Evolutionary conservation across 176 grass and related monocot species (phyloP), one percentile per base, ranked within the genome.

Genomic region (Aegilops longissima): DNA sequence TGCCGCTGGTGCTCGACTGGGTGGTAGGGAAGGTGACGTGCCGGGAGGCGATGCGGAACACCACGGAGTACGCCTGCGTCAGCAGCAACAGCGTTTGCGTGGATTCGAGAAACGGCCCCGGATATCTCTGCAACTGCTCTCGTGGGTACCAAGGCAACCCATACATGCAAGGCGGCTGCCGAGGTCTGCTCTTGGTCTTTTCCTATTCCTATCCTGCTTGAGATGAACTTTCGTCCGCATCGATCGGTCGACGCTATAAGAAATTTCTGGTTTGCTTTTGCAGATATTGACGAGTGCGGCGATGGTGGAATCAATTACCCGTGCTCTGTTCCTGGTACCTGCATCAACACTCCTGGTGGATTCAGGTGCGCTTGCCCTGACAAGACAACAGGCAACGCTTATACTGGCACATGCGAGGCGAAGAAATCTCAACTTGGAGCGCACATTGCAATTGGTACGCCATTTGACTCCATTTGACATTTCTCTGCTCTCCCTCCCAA

Each of bases 201-300:
- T 13, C 20, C 42, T 45, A 45, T 23, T 72, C 69, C 5, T 40
- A 12, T 72, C 69, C 5, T 40, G 6, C 39, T 29, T 33, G 42
- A 0, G 20, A 47, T 18, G 30, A 62, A 62, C 10, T 6, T 14
- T 56, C 6, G 9, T 59, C 3, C 35, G 34, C 12, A 3, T 21
- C 18, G 18, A 58, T 39, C 6, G 12, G 12, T n/a, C 4, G 66
- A 51, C 14, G 33, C 12, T 83, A 8, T 70, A 3, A 39, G 40
- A 27, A 8, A 4, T 47, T 34, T 62, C 10, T 73, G 2, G 20
- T 35, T 84, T 72, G 31, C 59, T 17, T 76, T 35, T 80, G 49
- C 84, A 95, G 94, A 96, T 70, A 77, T 90, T 27, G 20, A 95
- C 72, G 94, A 93, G 45, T 95, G 93, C 44, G 30, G 49, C 1